Percentiles rank a stretch among this genome's conserved stretches.
Evolutionary conservation across 2,329 filamentous ascomycete species (phyloP).

Genomic region (Ophiostoma sp.): DNA sequence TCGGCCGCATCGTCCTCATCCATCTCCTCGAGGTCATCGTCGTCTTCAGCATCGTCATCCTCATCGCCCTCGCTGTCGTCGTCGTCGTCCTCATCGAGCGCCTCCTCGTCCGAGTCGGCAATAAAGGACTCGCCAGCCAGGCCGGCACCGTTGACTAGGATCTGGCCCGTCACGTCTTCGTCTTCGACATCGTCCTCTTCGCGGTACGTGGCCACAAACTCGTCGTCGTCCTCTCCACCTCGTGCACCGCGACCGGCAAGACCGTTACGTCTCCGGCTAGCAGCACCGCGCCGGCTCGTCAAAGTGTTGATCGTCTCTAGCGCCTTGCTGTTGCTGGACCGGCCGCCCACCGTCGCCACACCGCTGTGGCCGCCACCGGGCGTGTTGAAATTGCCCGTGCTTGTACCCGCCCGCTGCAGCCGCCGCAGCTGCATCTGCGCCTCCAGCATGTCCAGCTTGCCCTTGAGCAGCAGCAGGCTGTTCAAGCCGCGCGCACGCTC

Average conservation of each 20-base stretch:
- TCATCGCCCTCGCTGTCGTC: constrained; percentile 46
- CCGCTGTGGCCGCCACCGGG: constrained; percentile 34
- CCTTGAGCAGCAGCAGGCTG: constrained; percentile 83
- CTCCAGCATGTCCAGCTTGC: constrained; percentile 91
- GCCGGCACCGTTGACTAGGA: constrained; percentile 38
- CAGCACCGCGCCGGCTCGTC: constrained; percentile 50
- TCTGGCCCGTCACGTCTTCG: constrained; percentile 35
- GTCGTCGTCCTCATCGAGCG: constrained; percentile 59
- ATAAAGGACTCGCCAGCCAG: constrained; percentile 30
- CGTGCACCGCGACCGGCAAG: background rate
- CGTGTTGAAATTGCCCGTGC: background rate
- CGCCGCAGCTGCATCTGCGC: constrained; percentile 81
- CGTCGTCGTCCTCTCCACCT: constrained; percentile 48
- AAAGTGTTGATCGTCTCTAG: constrained; percentile 56
- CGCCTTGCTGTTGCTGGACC: constrained; percentile 45
- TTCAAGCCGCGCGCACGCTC: constrained; percentile 81
- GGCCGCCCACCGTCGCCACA: background rate
- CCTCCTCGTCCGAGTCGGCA: constrained; percentile 33
- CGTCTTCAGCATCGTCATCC: constrained; percentile 33
- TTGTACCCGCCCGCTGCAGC: constrained; percentile 51
- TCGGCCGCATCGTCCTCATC: constrained; percentile 67
- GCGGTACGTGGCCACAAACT: constrained; percentile 78
- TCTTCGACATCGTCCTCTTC: constrained; percentile 58
- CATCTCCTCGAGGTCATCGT: constrained; percentile 49
- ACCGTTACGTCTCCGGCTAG: constrained; percentile 9